Evolutionary conservation across 208 protist species (phyloP), one percentile per base, ranked within the genome.

Genomic region (Trypanosoma avium): DNA sequence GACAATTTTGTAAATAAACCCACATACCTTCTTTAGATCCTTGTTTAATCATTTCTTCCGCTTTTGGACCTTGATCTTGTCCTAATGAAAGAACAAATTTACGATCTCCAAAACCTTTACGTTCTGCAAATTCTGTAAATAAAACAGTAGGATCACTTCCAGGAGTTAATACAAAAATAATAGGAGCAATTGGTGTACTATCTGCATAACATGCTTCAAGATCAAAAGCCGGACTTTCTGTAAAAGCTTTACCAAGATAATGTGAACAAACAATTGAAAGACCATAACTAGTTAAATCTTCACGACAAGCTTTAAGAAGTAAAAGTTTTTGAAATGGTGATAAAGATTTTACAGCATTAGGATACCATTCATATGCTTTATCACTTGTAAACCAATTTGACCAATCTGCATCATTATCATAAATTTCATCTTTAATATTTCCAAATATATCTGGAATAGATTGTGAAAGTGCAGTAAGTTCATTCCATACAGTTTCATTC

Each of bases 1-100:
- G 96, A 63, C 96, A 98, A 70, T 98, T 98, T 67, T 98, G 93
- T 43, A 99, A 72, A 66, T 95, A 98, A 27, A 99, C 95, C 97
- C 96, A 98, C 72, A 84, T 75, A 19, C 93, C 93, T 63, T 92
- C 82, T 9, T 61, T 73, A 57, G 74, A 84, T 26, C 67, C 90
- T 21, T 72, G 70, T 27, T 77, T 74, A 72, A 97, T 96, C 86
- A 96, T 94, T 67, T 91, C 83, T 68, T 94, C 84, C 29, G 92
- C 92, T 61, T 97, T 97, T 24, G 67, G 62, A 42, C 93, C 97
- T 73, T 98, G 97, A 55, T 97, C 97, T 77, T 98, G 97, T n/a
- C 97, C 97, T 13, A 98, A 84, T 33, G 95, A 98, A 12, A 97
- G 88, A 75, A 94, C 91, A 50, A 94, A 76, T 72, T 97, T 91